A percentile compares a stretch with the other conserved stretches of the same genome.
Conservation (phyloP, 257 asterid species). For the Capsicum pubescens region DNA sequence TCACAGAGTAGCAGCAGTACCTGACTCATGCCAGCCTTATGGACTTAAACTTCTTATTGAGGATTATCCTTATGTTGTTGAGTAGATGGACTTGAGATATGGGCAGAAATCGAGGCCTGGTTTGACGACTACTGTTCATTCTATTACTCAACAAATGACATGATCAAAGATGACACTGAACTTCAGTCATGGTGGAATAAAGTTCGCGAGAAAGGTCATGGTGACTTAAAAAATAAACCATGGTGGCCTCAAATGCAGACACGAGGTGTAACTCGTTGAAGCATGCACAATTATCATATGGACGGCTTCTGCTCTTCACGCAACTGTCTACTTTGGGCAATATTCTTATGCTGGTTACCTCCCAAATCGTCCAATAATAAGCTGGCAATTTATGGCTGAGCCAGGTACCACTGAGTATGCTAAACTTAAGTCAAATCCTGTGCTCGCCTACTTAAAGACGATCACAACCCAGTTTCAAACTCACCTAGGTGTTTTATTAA, state of each 20-base stretch:
- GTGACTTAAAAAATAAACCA: constrained; percentile 41
- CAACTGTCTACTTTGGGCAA: constrained; percentile 46
- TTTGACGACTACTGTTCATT: constrained; percentile 38
- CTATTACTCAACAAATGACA: constrained; percentile 35
- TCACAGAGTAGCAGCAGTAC: constrained; percentile 43
- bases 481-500: constrained; percentile 37
- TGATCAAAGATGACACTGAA: constrained; percentile 38
- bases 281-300: constrained; percentile 43
- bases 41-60: constrained; percentile 40
- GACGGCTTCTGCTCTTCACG: constrained; percentile 48
- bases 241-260: constrained; percentile 49
- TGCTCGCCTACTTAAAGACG: constrained; percentile 36
- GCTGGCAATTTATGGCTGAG: constrained; percentile 44
- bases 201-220: constrained; percentile 40
- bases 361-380: constrained; percentile 41
- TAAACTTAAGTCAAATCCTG: constrained; percentile 41
- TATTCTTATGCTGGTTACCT: constrained; percentile 49
- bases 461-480: constrained; percentile 44
- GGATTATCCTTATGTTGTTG: constrained; percentile 47
- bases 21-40: constrained; percentile 35
- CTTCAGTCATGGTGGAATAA: constrained; percentile 46
- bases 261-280: constrained; percentile 23
- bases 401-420: constrained; percentile 43
- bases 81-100: constrained; percentile 44
- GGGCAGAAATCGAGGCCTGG: constrained; percentile 45